Base-by-base conservation (phyloP, 2,329 filamentous ascomycete species). In the Cladophialophora psammophila region DNA sequence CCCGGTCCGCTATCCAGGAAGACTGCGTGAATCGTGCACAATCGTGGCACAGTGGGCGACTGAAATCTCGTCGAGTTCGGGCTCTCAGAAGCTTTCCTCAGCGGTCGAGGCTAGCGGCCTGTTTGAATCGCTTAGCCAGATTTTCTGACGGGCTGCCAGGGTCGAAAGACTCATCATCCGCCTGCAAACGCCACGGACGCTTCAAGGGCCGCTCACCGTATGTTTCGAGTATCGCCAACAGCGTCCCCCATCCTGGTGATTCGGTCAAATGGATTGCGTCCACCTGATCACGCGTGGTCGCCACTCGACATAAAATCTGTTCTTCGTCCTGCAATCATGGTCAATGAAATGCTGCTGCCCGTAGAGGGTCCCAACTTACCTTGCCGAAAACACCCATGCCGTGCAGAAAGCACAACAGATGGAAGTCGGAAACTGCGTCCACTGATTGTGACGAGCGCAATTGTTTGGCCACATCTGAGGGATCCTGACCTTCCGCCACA, bases 211-310 rank as follows among this genome's bases (percentile, higher is more conserved):
- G 90, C 91, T 97, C 94, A 96, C 94, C 93, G 87, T 92, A 93
- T 65, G 69, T 91, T 89, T 95, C 89, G 82, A 98, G 87, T 79
- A 99, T 96, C 79, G 91, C 90, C 81, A 94, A 86, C 76, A 99
- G 86, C 67, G 93, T 98, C 80, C 94, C 91, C 95, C 95, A 99
- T 76, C 95, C 95, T 76, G 90, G 87, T 74, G 91, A 94, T 74
- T 93, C 90, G 80, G 93, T 88, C 73, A 99, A 86, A 77, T 95
- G 90, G 76, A 93, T 89, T 68, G 90, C 90, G 73, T 96, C 91
- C 69, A 90, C 87, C 65, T 92, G 86, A 79, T 96, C 91, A 76
- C 94, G 91, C 67, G 88, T 87, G 52, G 89, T 91, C 31, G 94
- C 94, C 61, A 96, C 91, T 74, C 90, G 91, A 82, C 92, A 96